A percentile compares a stretch with the other conserved stretches of the same genome.
Conservation (phyloP, 208 protist species). For the Angomonas deanei region DNA sequence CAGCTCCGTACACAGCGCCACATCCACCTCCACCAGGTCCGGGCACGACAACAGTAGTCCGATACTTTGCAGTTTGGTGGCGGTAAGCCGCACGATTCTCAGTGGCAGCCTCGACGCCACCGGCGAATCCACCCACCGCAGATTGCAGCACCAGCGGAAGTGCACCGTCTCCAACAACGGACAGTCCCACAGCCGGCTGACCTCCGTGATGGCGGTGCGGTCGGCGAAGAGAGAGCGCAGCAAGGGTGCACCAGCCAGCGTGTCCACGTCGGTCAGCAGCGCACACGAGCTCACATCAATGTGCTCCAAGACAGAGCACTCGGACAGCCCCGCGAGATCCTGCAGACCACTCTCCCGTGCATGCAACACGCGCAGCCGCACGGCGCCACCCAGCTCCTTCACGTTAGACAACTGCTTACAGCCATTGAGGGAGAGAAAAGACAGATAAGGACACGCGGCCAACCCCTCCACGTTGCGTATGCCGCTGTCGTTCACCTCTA, state of each 20-base stretch:
- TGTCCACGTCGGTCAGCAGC: not conserved
- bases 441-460: not conserved
- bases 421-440: not conserved
- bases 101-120: not conserved
- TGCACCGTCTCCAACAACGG: not conserved
- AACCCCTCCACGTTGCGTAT: not conserved
- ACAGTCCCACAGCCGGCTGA: not conserved
- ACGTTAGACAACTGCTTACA: not conserved
- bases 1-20: not conserved
- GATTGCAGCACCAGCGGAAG: not conserved
- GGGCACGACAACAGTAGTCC: not conserved
- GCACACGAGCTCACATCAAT: not conserved
- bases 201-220: conserved; percentile 2
- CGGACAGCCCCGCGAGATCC: not conserved
- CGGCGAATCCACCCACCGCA: too few species aligned
- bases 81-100: not conserved
- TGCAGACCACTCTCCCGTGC: not conserved
- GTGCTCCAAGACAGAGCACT: conserved; percentile 3
- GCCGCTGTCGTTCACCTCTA: not conserved
- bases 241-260: not conserved
- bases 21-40: not conserved
- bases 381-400: not conserved
- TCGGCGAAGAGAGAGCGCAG: not conserved
- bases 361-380: not conserved
- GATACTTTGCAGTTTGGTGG: not conserved